Percentiles rank a stretch among this genome's conserved stretches.
phyloP scores from a whole-genome alignment of 768 basidiomycete species.

The Boletales sp. region DNA sequence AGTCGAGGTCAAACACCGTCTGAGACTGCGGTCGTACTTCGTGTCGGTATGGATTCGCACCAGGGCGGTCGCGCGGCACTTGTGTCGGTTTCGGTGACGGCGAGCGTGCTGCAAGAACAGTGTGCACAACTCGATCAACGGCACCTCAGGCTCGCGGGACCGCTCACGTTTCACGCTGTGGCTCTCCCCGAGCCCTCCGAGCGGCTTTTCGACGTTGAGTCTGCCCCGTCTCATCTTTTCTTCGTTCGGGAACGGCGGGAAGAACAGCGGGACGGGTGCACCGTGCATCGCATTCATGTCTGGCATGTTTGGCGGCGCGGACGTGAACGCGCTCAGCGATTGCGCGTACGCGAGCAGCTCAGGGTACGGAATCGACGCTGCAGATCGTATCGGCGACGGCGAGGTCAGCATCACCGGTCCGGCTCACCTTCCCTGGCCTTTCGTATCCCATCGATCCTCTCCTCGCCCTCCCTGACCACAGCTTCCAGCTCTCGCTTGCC shows the following conservation, averaged over 20 bases:
- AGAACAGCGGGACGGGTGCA: constrained; percentile 75
- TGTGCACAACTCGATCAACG: not conserved
- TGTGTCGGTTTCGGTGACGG: constrained; percentile 54
- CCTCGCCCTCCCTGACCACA: constrained; percentile 73
- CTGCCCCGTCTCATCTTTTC: constrained; percentile 85
- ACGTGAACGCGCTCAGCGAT: constrained; percentile 80
- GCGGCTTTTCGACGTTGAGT: constrained; percentile 75
- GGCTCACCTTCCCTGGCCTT: constrained; percentile 65
- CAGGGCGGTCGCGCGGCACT: constrained; percentile 45
- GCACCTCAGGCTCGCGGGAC: not conserved
- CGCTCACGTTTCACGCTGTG: constrained; percentile 73
- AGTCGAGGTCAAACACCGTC: constrained; percentile 72
- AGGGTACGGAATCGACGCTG: constrained; percentile 78
- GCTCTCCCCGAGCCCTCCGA: constrained; percentile 75
- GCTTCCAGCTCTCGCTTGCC: constrained; percentile 68
- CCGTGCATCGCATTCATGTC: constrained; percentile 56
- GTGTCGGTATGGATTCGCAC: constrained; percentile 67
- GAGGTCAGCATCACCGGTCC: constrained; percentile 8
- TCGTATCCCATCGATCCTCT: constrained; percentile 63
- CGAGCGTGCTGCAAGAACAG: constrained; percentile 47
- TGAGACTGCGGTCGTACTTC: constrained; percentile 59
- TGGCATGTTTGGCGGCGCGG: constrained; percentile 85
- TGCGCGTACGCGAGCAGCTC: constrained; percentile 83
- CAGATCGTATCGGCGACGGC: not conserved
- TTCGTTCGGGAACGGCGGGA: constrained; percentile 88